Evolutionary conservation across 805 yeast genomes (phyloP), one percentile per base, ranked within the genome.

Genomic region (Candida taoyuanica): DNA sequence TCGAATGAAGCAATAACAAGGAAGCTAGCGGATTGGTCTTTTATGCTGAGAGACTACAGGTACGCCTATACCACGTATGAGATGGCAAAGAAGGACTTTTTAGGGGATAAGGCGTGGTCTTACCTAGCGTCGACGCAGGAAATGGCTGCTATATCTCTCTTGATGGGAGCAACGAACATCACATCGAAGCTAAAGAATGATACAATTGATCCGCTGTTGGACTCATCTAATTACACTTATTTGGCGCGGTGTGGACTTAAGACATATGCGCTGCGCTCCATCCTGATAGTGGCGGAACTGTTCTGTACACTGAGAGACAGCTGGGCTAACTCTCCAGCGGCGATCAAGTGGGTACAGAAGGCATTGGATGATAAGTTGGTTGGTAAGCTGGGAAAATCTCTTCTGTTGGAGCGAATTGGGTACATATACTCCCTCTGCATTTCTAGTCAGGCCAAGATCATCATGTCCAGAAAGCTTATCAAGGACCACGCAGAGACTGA

Each of bases 11-110:
- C 85, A 55, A 69, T 76, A 30, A 69, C 88, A 19, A 68, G 98
- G 35, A 82, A 84, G 54, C 65, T 91, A 19, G 98, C 95, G 0
- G 98, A 93, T 58, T 86, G 95, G 86, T 78, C 88, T 6, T 78
- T 91, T 52, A 85, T 93, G 78, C 62, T 89, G n/a, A 74, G 88
- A 26, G 96, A 93, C 63, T 91, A 83, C 67, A 80, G 81, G 56
- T 78, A 76, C 41, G 93, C 97, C 3, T 81, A 83, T 53, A 68
- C 84, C 1, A 83, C 87, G 1, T 91, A 91, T 57, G 98, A 91
- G 43, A 58, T 85, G 35, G 70, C 87, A 27, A 81, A 81, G 43
- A 81, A 83, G 52, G 96, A 89, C 56, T 81, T 81, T 48, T 66
- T 76, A 28, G 73, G 75, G 42, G 93, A 83, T 52, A 83, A 80